Evolutionary conservation across 1,284 basidiomycete genomes (phyloP).

Genomic region (Earliella scabrosa): DNA sequence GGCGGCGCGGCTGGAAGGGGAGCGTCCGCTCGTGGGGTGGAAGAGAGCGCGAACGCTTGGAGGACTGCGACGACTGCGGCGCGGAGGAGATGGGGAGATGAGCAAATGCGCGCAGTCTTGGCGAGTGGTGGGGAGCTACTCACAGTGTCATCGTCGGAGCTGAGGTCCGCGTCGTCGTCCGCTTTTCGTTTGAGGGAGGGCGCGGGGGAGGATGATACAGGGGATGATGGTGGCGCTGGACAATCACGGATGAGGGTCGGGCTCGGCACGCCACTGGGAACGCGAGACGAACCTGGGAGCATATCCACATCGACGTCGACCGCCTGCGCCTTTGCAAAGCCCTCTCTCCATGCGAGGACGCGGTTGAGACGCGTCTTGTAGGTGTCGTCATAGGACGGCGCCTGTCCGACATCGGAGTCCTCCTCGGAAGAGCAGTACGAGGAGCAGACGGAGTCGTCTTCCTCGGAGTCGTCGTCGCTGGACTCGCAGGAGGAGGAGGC

Average conservation of each 20-base stretch:
- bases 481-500: slow-evolving; percentile 43
- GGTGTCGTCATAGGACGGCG: slow-evolving; percentile 51
- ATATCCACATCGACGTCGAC: slow-evolving; percentile 23
- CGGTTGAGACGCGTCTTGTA: slow-evolving; percentile 54
- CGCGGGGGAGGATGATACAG: slow-evolving; percentile 24
- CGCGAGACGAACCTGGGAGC: slow-evolving; percentile 26
- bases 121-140: slow-evolving; percentile 32
- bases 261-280: slow-evolving; percentile 5
- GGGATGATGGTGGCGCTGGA: slow-evolving; percentile 24
- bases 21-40: slow-evolving; percentile 17
- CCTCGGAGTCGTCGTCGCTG: slow-evolving; percentile 40
- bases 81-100: slow-evolving; percentile 1
- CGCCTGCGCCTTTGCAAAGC: slow-evolving; percentile 31
- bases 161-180: slow-evolving; percentile 38
- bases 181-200: slow-evolving; percentile 50
- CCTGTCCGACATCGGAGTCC: slow-evolving; percentile 30
- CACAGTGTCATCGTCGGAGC: slow-evolving; percentile 51
- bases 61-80: slow-evolving; percentile 51
- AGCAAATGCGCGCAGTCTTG: background rate
- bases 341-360: slow-evolving; percentile 67
- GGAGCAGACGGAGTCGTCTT: slow-evolving; percentile 50
- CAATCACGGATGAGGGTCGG: slow-evolving; percentile 10
- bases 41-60: slow-evolving; percentile 40
- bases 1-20: slow-evolving; percentile 27
- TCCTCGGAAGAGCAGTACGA: slow-evolving; percentile 73